Percentiles rank a stretch among this genome's conserved stretches.
phyloP scores from a whole-genome alignment of 1,284 basidiomycete species.

The Moniliella sp. region DNA sequence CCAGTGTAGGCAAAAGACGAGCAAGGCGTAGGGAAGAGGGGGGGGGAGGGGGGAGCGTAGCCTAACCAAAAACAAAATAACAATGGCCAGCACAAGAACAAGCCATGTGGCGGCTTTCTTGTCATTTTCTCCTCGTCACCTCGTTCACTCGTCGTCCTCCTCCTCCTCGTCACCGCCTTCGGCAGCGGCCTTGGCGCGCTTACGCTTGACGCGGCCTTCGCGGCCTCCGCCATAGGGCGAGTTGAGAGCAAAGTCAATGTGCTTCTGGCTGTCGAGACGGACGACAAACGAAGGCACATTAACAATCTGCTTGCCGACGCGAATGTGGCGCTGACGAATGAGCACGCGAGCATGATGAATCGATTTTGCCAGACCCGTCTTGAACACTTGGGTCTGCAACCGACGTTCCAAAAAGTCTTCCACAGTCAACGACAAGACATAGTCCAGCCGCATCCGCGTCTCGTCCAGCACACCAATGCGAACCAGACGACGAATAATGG shows the following conservation, averaged over 20 bases:
- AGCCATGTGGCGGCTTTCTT: no score
- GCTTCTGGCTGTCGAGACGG: constrained; percentile 43
- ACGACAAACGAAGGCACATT: constrained; percentile 98
- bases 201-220: constrained; percentile 92
- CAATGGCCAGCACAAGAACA: no score
- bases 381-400: constrained; percentile 98
- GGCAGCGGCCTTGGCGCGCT: constrained; percentile 83
- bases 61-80: no score
- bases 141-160: constrained; percentile 49
- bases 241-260: constrained; percentile 95
- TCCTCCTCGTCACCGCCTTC: constrained; percentile 74
- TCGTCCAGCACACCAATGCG: constrained; percentile 99
- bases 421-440: constrained; percentile 87
- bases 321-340: constrained; percentile 88
- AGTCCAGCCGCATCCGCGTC: constrained; percentile 67
- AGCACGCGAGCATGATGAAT: constrained; percentile 97
- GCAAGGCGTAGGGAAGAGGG: no score
- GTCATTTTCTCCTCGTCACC: constrained; percentile 7
- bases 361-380: constrained; percentile 85
- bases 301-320: constrained; percentile 97
- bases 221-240: constrained; percentile 94
- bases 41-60: no score
- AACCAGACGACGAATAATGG: constrained; percentile 91
- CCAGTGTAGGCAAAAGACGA: no score
- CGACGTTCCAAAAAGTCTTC: constrained; percentile 99